phyloP scores from a whole-genome alignment of 2,329 filamentous ascomycete genomes.

The Stemphylium vesicarium region DNA sequence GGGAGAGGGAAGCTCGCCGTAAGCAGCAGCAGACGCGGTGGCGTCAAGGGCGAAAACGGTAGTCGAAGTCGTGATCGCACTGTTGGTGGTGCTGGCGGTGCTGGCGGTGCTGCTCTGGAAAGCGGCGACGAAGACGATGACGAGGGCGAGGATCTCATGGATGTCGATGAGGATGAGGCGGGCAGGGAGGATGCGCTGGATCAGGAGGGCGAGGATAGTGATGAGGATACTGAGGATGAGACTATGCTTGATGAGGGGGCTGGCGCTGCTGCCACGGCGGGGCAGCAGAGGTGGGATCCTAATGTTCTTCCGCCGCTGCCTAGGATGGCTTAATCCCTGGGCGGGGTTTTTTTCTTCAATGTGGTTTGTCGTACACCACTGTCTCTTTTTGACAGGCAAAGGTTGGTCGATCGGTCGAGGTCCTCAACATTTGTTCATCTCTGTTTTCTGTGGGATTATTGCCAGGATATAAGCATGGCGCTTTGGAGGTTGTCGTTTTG shows the following conservation, averaged over 20 bases:
- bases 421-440: too few species aligned
- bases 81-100: not conserved
- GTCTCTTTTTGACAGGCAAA: too few species aligned
- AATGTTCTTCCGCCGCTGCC: conserved; percentile 29
- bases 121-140: conserved; percentile 11
- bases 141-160: conserved; percentile 16
- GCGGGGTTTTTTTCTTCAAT: too few species aligned
- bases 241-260: conserved; percentile 1
- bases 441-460: not conserved
- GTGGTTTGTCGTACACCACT: too few species aligned
- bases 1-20: too few species aligned
- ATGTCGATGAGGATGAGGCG: conserved; percentile 33
- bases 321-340: conserved; percentile 16
- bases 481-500: too few species aligned
- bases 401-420: too few species aligned
- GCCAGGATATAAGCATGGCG: too few species aligned
- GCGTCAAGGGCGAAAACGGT: conserved; percentile 18
- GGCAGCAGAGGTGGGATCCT: conserved; percentile 15
- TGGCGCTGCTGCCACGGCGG: not conserved
- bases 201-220: not conserved
- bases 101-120: conserved; percentile 4
- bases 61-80: not conserved
- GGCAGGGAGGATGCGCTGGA: not conserved
- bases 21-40: too few species aligned
- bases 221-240: conserved; percentile 8